Conservation (phyloP, 345 rosid species). For the Pelargonium nanum region DNA sequence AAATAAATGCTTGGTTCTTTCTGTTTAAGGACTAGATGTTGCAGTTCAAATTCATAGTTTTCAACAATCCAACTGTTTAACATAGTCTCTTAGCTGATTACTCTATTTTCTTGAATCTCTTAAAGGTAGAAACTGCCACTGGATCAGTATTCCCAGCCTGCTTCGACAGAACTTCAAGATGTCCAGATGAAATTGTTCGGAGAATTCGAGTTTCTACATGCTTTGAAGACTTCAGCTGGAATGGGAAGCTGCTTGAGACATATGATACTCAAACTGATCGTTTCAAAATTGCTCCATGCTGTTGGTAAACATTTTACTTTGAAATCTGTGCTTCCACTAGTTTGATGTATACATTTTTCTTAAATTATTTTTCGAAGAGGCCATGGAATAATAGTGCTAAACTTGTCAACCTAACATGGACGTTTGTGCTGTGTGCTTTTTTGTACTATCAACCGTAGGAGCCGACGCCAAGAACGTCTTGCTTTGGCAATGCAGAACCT, state of each 20-base stretch:
- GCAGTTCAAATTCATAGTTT: not conserved
- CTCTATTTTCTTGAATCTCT: slow-evolving; percentile 6
- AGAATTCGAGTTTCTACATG: slow-evolving; percentile 58
- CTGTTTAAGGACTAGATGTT: too few species aligned
- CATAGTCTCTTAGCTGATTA: not conserved
- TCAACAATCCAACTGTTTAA: not conserved
- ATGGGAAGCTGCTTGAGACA: slow-evolving; percentile 66
- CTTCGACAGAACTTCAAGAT: slow-evolving; percentile 55
- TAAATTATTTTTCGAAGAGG: not conserved
- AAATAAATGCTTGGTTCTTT: too few species aligned
- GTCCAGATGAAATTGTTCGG: slow-evolving; percentile 78
- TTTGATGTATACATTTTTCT: not conserved
- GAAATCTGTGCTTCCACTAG: not conserved
- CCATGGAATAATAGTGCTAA: not conserved
- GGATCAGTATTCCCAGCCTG: slow-evolving; percentile 58
- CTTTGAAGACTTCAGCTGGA: slow-evolving; percentile 47
- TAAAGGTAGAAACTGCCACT: slow-evolving; percentile 57
- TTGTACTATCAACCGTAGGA: slow-evolving; percentile 37
- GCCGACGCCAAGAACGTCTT: slow-evolving; percentile 10
- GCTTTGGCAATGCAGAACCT: slow-evolving; percentile 28
- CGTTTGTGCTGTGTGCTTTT: too few species aligned
- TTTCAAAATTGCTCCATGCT: slow-evolving; percentile 62
- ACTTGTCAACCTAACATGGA: not conserved
- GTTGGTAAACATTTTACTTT: slow-evolving; percentile 40
- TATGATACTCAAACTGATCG: slow-evolving; percentile 61